Percentiles rank a stretch among this genome's conserved stretches.
Evolutionary conservation across 1,284 basidiomycete genomes (phyloP).

Genomic region (Puccinia coronata): DNA sequence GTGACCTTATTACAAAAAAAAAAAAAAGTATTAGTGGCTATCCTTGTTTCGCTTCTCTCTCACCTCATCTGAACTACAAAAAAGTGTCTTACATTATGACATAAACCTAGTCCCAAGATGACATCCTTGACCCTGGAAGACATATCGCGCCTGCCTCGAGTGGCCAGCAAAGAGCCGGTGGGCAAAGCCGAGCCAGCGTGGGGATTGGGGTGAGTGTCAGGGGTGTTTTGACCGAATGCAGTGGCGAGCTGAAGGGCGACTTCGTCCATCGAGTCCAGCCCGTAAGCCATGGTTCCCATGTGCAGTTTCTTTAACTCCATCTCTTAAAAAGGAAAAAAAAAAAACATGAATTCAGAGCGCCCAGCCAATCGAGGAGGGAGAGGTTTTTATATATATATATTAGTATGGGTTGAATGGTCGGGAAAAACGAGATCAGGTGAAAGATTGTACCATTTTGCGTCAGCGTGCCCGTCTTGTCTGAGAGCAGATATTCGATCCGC

Average conservation of each 20-base stretch:
- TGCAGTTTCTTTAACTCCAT: constrained; percentile 99
- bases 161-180: constrained; percentile 76
- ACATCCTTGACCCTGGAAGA: constrained; percentile 91
- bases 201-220: neutral
- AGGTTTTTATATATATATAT: neutral
- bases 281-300: constrained; percentile 97
- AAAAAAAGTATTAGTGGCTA: neutral
- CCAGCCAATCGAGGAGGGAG: too few relatives aligned
- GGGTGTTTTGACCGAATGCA: constrained; percentile 63
- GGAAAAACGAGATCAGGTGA: neutral
- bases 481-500: constrained; percentile 89
- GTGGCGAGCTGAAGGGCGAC: constrained; percentile 81
- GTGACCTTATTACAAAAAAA: constrained; percentile 69
- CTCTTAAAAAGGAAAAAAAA: constrained; percentile 63
- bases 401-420: constrained; percentile 25
- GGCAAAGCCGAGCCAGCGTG: constrained; percentile 49
- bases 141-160: constrained; percentile 87
- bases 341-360: too few relatives aligned
- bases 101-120: constrained; percentile 86
- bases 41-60: constrained; percentile 1
- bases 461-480: constrained; percentile 95
- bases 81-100: constrained; percentile 76
- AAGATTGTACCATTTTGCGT: constrained; percentile 82
- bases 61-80: neutral
- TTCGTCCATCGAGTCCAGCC: constrained; percentile 96